Conservation (phyloP, 805 yeast species). For the Saturnispora galanensis region DNA sequence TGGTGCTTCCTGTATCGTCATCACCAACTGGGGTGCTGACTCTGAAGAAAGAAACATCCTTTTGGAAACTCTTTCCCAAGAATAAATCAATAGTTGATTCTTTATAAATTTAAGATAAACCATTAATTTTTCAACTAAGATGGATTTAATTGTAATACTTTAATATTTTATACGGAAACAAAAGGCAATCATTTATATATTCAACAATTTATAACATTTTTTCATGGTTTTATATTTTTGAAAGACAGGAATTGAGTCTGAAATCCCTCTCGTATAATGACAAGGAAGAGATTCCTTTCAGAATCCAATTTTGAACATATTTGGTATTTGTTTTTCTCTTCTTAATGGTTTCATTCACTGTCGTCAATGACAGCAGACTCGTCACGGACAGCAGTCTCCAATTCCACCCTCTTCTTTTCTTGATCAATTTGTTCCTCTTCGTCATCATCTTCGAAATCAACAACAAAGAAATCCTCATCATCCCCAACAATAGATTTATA, state of each 20-base stretch:
- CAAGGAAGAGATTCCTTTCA: too few species aligned
- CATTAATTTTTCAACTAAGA: slow-evolving; percentile 1
- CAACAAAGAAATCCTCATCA: slow-evolving; percentile 91
- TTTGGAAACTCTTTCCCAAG: slow-evolving; percentile 91
- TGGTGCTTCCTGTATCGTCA: slow-evolving; percentile 99
- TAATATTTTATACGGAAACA: not conserved
- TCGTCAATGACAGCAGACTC: slow-evolving; percentile 10
- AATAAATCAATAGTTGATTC: slow-evolving; percentile 34
- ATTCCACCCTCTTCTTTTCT: not conserved
- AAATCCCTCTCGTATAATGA: not conserved
- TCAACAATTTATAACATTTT: too few species aligned
- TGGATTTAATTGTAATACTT: not conserved
- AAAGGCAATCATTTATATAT: too few species aligned
- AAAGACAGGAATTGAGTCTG: too few species aligned
- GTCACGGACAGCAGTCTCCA: slow-evolving; percentile 8
- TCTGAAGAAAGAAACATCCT: slow-evolving; percentile 94
- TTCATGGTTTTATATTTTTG: too few species aligned
- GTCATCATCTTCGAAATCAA: slow-evolving; percentile 93
- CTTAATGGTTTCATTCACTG: slow-evolving; percentile 1
- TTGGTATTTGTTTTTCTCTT: too few species aligned
- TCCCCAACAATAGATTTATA: slow-evolving; percentile 81
- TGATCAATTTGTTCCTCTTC: slow-evolving; percentile 29
- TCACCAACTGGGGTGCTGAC: slow-evolving; percentile 99
- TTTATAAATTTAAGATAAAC: slow-evolving; percentile 5
- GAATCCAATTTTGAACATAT: too few species aligned